Evolutionary conservation across 2,329 filamentous ascomycete genomes (phyloP).

Genomic region (Metarhizium album): DNA sequence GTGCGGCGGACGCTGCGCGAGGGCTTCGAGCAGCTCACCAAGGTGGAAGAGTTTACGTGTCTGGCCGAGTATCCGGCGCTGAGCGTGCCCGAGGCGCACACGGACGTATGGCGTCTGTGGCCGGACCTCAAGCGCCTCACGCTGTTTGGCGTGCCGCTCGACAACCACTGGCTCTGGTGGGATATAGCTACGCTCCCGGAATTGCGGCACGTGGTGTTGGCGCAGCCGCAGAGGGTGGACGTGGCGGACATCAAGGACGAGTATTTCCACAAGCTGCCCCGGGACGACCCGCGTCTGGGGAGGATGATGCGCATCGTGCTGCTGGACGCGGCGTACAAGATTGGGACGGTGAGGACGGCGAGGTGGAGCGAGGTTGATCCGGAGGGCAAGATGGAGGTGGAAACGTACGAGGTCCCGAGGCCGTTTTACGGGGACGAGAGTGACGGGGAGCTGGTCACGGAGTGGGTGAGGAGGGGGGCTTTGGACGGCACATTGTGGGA

Average conservation of each 20-base stretch:
- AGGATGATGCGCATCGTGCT: slow-evolving; percentile 21
- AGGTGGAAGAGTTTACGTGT: slow-evolving; percentile 37
- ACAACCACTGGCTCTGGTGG: slow-evolving; percentile 28
- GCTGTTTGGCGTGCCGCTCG: slow-evolving; percentile 29
- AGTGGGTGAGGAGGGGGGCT: slow-evolving; percentile 29
- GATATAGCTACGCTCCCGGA: slow-evolving; percentile 24
- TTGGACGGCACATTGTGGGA: slow-evolving; percentile 30
- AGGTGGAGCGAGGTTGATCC: slow-evolving; percentile 26
- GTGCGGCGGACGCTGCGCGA: slow-evolving; percentile 29
- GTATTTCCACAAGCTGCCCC: slow-evolving; percentile 26
- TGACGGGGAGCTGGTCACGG: slow-evolving; percentile 24
- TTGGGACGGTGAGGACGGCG: slow-evolving; percentile 15
- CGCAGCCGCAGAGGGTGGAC: slow-evolving; percentile 23
- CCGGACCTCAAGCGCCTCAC: slow-evolving; percentile 29
- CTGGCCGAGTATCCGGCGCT: slow-evolving; percentile 35
- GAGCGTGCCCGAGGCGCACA: slow-evolving; percentile 19
- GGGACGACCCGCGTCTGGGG: slow-evolving; percentile 16
- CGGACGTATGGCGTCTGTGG: slow-evolving; percentile 33
- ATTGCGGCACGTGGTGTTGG: slow-evolving; percentile 32
- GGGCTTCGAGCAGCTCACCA: slow-evolving; percentile 32
- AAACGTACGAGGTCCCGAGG: slow-evolving; percentile 27
- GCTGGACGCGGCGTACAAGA: slow-evolving; percentile 17
- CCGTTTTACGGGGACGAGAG: slow-evolving; percentile 29
- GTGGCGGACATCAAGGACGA: slow-evolving; percentile 28
- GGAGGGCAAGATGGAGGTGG: slow-evolving; percentile 25